Evolutionary conservation across 2,329 filamentous ascomycete species (phyloP), one percentile per base, ranked within the genome.

Genomic region (Truncatella angustata): DNA sequence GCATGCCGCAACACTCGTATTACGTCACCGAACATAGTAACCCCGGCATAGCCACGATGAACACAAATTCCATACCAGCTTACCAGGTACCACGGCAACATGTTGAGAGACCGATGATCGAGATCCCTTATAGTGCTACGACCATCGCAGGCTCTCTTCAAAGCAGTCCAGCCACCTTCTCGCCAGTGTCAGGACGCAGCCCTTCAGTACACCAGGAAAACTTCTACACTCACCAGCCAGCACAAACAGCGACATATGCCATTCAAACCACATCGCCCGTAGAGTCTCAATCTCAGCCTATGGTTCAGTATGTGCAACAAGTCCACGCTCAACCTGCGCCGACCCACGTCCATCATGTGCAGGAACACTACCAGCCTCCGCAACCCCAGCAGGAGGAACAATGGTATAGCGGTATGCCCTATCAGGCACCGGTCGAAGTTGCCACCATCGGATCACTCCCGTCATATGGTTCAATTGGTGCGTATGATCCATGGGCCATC

Each of bases 21-120:
- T 87, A 84, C 59, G 74, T 85, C 26, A 78, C 83, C 1, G 82
- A 86, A 52, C 80, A 84, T 57, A 77, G 74, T 63, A 85, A 85
- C 59, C 81, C 82, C 9, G 80, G 78, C 11, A 78, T 86, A 5
- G 82, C 81, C 28, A 85, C 81, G 11, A 79, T 85, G 76, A 82
- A 79, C 66, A 75, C 80, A 10, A 75, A 74, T 56, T 61, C 72
- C 5, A 68, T 81, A 44, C 70, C 74, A n/a, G 66, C 73, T 52
- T 81, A 81, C 64, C 78, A 81, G 47, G 71, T 81, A 46, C 73
- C 75, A n/a, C 73, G 74, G 32, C 75, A 76, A 57, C 73, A 75
- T 43, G 69, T 73, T 23, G 77, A 79, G 51, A 67, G 72, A 40
- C 69, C 74, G 39, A 58, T 70, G 2, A 67, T 80, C 18, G 78